Conservation (phyloP, 106 monocot genomes). For the Amphibolis antarctica region DNA sequence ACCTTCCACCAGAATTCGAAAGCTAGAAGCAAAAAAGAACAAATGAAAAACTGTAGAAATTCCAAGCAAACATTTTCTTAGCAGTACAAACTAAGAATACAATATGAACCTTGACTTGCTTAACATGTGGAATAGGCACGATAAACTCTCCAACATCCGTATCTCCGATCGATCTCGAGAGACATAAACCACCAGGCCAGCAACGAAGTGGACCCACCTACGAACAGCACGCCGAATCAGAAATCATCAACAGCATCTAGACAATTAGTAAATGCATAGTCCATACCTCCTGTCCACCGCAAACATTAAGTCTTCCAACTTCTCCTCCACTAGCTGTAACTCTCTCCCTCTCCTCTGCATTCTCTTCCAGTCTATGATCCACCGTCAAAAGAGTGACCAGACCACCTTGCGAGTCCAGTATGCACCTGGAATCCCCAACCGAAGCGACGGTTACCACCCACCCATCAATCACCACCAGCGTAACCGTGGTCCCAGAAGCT, state of each 20-base stretch:
- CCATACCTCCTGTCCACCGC: constrained; percentile 15
- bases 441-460: constrained; percentile 17
- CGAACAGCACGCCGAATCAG: too few relatives aligned
- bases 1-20: constrained; percentile 65
- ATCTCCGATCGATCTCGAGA: constrained; percentile 88
- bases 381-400: constrained; percentile 12
- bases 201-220: constrained; percentile 89
- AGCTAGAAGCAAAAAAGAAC: constrained; percentile 24
- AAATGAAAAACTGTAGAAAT: too few relatives aligned
- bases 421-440: constrained; percentile 19
- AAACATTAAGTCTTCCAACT: constrained; percentile 12
- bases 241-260: too few relatives aligned
- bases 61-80: too few relatives aligned
- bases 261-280: neutral
- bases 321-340: constrained; percentile 21
- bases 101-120: constrained; percentile 82
- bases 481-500: constrained; percentile 16
- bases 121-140: constrained; percentile 85
- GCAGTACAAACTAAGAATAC: too few relatives aligned
- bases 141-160: constrained; percentile 94
- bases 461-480: constrained; percentile 17
- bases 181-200: constrained; percentile 90
- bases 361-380: constrained; percentile 19
- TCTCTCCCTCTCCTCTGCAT: constrained; percentile 15
- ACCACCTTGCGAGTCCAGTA: constrained; percentile 11